Evolutionary conservation across 768 basidiomycete species (phyloP), one percentile per base, ranked within the genome.

Genomic region (Scleroderma bovista): DNA sequence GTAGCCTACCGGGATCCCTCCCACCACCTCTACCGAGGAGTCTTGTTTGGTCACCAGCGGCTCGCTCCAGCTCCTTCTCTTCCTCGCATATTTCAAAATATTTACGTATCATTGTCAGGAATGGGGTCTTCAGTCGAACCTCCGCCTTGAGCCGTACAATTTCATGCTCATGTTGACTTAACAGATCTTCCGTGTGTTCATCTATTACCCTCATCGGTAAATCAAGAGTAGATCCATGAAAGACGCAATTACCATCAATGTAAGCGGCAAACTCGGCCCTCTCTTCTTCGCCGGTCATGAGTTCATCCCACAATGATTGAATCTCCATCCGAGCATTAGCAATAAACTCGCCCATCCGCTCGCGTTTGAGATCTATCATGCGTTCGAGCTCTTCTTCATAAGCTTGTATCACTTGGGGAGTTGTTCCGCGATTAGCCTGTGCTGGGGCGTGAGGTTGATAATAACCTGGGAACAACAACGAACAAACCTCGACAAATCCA

Each of bases 11-110:
- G 6, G 92, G 87, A 72, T 93, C 88, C 49, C 91, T 76, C 3
- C 83, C 53, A 2, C 66, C 72, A 23, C 89, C 90, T 60, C 89
- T 78, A 15, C 90, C 90, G 4, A 88, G 78, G 8, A 95, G 72
- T 34, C 93, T 80, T 15, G 78, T 81, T 60, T 93, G 90, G 60
- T 95, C 93, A 31, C 80, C 75, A 2, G 89, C 88, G 3, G 86
- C 78, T 2, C 81, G 83, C 37, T 84, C 88, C 24, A 98, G 75
- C 60, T 95, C 92, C 62, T 84, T 88, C 70, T 93, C 86, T 55
- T 97, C 93, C 46, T 84, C 81, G 39, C 87, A 89, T 22, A 99
- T 88, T 33, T 89, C 86, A 59, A 94, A 86, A 72, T 96, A 99
- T 68, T 86, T 92, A 69, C 80, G 80, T 54, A 97, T 83, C 43